These are phyloP conservation scores for Xanthoceras sorbifolium DNA, from an alignment of 345 rosid genomes.

Conservation along the genomic window DNA sequence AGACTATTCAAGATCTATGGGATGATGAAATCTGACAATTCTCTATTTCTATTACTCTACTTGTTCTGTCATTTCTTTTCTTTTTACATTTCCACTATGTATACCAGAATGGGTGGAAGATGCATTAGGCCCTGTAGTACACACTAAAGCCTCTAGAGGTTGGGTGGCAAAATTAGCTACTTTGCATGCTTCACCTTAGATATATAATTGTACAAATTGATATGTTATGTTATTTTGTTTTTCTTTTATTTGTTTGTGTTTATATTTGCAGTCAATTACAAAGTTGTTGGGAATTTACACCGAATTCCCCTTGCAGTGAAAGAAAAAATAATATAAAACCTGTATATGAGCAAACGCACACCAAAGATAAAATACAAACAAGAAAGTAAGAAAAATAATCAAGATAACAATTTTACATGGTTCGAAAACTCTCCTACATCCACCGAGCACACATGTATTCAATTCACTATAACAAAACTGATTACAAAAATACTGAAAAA, in stretches of 20 bases:
- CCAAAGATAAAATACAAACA: too few species aligned
- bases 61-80: neutral
- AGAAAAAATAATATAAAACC: too few species aligned
- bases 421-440: too few species aligned
- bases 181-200: slow-evolving; percentile 28
- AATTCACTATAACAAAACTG: too few species aligned
- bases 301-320: too few species aligned
- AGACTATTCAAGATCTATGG: slow-evolving; percentile 69
- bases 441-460: too few species aligned
- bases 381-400: too few species aligned
- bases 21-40: slow-evolving; percentile 64
- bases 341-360: too few species aligned
- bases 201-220: neutral
- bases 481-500: too few species aligned
- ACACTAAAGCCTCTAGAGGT: slow-evolving; percentile 27
- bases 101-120: neutral
- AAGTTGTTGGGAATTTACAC: too few species aligned
- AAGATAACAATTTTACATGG: too few species aligned
- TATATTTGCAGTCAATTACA: neutral
- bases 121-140: slow-evolving; percentile 3
- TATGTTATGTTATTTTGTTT: too few species aligned
- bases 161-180: slow-evolving; percentile 29
- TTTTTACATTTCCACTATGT: neutral
- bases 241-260: slow-evolving; percentile 27
- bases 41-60: neutral